Base-by-base conservation (phyloP, 2,329 filamentous ascomycete genomes). In the Stylonectria norvegica region DNA sequence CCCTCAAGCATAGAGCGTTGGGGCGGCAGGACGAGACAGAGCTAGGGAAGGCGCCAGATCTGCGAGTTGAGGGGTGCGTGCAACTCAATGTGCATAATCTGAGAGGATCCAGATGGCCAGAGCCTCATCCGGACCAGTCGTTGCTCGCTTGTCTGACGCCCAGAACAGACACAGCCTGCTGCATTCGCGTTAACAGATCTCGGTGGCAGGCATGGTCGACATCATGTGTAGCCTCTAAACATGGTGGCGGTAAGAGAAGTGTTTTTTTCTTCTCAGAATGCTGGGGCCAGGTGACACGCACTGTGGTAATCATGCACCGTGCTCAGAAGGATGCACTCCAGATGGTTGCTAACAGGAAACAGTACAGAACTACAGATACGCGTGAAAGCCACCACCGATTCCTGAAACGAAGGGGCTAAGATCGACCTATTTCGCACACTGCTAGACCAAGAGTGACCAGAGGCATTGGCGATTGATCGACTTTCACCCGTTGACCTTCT, bases 81-180 rank as follows among this genome's bases (percentile, higher is more conserved):
- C 45, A 25, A 56, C 52, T 44, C 42, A 47, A 53, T 43, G 48
- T 57, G 54, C 55, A 57, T 57, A 45, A 57, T 57, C 55, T 57
- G 34, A 49, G 46, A 52, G 42, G 46, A 46, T 44, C 39, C 47
- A n/a, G n/a, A n/a, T n/a, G n/a, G n/a, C n/a, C n/a, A 37, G 44
- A 57, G 49, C 54, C 47, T 56, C 45, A 48, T 45, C 50, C 40
- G 43, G 40, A 30, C 40, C 47, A 56, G 47, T 49, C 42, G 38
- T 57, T 54, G 41, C 44, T 57, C 50, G 54, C 54, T 57, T 56
- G 49, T 46, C 42, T 41, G 35, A 48, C 42, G 39, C 34, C 36
- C 43, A 37, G 14, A 42, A 51, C 43, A 47, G 42, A 40, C 40
- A 27, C 20, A 38, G 41, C 43, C 35, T 48, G 12, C 20, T 34